These are phyloP conservation scores for Coemansia sp. DNA, from an alignment of 192 early-diverging fungal genomes.

Conservation along the genomic window DNA sequence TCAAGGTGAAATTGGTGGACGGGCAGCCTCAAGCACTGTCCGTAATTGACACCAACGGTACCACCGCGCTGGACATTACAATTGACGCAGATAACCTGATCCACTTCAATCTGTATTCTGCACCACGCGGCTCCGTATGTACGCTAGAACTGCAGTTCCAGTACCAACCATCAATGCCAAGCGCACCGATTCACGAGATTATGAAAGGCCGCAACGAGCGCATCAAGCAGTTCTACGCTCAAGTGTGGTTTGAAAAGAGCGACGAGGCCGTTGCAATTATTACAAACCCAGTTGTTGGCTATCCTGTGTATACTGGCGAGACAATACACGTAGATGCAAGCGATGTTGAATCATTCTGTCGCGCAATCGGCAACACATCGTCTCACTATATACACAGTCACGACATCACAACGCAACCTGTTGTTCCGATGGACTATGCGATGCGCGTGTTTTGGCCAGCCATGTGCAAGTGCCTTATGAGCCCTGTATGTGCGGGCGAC, in stretches of 20 bases:
- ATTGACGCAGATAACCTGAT: conserved; percentile 55
- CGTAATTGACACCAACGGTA: conserved; percentile 4
- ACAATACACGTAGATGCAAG: conserved; percentile 5
- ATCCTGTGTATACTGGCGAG: background rate
- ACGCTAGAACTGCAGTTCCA: conserved; percentile 79
- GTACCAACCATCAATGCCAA: conserved; percentile 75
- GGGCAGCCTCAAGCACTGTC: conserved; percentile 37
- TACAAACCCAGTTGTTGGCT: background rate
- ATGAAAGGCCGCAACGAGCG: conserved; percentile 66
- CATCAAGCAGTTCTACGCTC: conserved; percentile 64
- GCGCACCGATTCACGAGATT: conserved; percentile 75
- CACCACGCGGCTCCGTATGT: conserved; percentile 56
- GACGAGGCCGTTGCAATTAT: conserved; percentile 8
- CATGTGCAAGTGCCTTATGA: conserved; percentile 84
- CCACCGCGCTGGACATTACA: conserved; percentile 32
- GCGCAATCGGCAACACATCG: conserved; percentile 65
- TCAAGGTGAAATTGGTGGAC: conserved; percentile 38
- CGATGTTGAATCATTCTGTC: conserved; percentile 83
- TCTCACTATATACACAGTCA: conserved; percentile 46
- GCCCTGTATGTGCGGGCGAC: conserved; percentile 87
- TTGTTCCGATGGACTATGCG: conserved; percentile 87
- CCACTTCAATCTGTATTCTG: conserved; percentile 61
- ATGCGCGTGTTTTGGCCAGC: conserved; percentile 88
- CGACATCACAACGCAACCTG: background rate
- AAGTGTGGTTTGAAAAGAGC: conserved; percentile 29